Evolutionary conservation across 169 alveolate species (phyloP).

Genomic region (Plasmodium vinckei): DNA sequence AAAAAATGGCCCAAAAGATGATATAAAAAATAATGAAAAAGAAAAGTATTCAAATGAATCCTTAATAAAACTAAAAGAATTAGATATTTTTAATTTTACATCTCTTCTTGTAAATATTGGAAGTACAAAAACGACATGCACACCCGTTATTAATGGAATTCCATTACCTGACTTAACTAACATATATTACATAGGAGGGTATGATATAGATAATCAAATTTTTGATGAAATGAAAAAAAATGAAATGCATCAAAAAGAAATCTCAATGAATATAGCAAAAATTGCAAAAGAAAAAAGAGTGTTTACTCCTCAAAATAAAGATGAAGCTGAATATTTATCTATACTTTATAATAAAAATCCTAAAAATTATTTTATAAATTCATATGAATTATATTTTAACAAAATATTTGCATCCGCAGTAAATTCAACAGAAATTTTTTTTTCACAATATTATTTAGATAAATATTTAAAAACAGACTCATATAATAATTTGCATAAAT

Average conservation of each 20-base stretch:
- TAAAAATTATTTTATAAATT: conserved; percentile 37
- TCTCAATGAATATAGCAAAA: conserved; percentile 69
- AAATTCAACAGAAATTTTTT: conserved; percentile 68
- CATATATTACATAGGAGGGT: conserved; percentile 67
- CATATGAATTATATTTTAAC: conserved; percentile 53
- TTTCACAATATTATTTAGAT: conserved; percentile 54
- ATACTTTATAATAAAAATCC: conserved; percentile 51
- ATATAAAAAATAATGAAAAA: background rate
- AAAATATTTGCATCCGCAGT: conserved; percentile 69
- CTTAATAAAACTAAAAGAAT: background rate
- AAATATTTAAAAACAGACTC: conserved; percentile 60
- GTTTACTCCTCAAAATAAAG: conserved; percentile 58
- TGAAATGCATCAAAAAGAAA: conserved; percentile 31
- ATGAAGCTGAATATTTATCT: conserved; percentile 70
- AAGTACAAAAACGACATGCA: conserved; percentile 60
- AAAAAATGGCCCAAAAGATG: background rate
- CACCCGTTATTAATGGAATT: conserved; percentile 72
- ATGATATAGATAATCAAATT: conserved; percentile 74
- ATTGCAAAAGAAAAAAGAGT: conserved; percentile 70
- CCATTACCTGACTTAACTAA: conserved; percentile 58
- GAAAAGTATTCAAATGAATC: conserved; percentile 45
- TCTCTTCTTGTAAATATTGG: conserved; percentile 57
- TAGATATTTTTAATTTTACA: conserved; percentile 58
- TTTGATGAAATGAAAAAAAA: conserved; percentile 68
- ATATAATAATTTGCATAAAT: conserved; percentile 41